Percentiles rank a stretch among this genome's conserved stretches.
These are phyloP conservation scores for Aspergillus sp. DNA, from an alignment of 2,329 filamentous ascomycete species.

Conservation along the genomic window DNA sequence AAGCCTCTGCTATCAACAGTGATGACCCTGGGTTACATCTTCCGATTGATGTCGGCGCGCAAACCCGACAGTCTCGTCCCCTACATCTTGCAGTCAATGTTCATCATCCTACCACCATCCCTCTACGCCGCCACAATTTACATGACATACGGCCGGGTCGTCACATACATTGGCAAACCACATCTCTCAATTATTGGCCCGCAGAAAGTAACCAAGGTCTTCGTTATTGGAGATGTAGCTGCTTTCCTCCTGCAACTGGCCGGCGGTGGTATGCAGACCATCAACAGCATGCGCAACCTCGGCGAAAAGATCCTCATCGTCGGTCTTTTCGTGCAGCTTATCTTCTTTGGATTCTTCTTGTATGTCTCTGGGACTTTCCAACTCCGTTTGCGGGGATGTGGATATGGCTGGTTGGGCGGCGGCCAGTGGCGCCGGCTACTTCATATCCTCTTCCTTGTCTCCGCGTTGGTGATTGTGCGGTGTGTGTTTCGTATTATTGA, in stretches of 20 bases:
- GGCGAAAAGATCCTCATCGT: conserved; percentile 11
- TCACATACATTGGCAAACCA: neutral
- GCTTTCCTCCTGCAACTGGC: conserved; percentile 6
- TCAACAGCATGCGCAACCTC: conserved; percentile 1
- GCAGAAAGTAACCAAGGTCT: conserved; percentile 14
- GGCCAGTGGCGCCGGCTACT: neutral
- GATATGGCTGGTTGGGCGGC: too few species aligned
- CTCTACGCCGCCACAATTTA: conserved; percentile 28
- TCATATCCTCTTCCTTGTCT: neutral
- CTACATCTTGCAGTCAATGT: too few species aligned
- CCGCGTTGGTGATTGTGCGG: conserved; percentile 2
- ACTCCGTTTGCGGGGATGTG: neutral
- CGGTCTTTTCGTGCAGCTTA: conserved; percentile 10
- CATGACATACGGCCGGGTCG: conserved; percentile 18
- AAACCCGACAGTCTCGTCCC: too few species aligned
- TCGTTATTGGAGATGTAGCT: conserved; percentile 7
- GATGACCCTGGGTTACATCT: too few species aligned
- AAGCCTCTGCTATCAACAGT: too few species aligned
- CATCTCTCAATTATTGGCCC: conserved; percentile 9
- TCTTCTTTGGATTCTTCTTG: conserved; percentile 10
- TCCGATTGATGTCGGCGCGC: too few species aligned
- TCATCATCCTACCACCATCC: neutral
- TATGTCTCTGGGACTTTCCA: neutral
- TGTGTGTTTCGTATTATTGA: conserved; percentile 10
- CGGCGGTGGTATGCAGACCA: conserved; percentile 9